Evolutionary conservation across 2,329 filamentous ascomycete genomes (phyloP), one percentile per base, ranked within the genome.

Genomic region (Lachnellula cervina): DNA sequence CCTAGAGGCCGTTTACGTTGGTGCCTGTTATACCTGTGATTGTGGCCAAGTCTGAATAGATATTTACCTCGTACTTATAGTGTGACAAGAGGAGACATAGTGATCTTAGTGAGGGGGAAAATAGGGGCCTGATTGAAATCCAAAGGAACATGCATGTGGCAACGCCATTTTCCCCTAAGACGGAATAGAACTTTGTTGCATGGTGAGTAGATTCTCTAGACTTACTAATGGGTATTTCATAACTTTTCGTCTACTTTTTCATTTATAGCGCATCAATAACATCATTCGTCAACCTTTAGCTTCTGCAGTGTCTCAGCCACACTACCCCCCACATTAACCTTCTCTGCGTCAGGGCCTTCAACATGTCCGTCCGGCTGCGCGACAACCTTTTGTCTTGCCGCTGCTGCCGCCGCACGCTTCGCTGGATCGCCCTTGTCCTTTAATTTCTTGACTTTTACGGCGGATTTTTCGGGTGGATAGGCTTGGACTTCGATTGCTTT

Each of bases 401-500:
- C 65, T 7, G 60, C 57, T 13, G 65, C 67, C 9, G 66, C 66
- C 42, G 66, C 67, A 52, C 65, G 59, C 52, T 65, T 65, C 3
- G 65, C 67, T 49, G 65, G 65, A 49, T 70, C 66, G 13, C 64
- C 67, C 54, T 68, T 67, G 25, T 66, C 66, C 56, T 65, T 82
- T 80, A 1, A 89, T 88, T 73, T 87, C 86, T 66, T 92, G 19
- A 45, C 72, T 66, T 83, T 83, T 62, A 80, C 77, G 68, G 80
- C 83, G 74, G 90, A 88, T 76, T 90, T 86, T 70, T 81, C 80
- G 63, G 83, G 80, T 17, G 94, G 94, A 80, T 97, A 99, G 32
- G 92, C 94, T 70, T 87, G 86, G 51, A 81, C 70, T 50, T 86
- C 81, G 52, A 90, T 80, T 55, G 85, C 83, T 74, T 96, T 87